phyloP scores from a whole-genome alignment of 2,329 filamentous ascomycete genomes.

The Zarea fungicola region DNA sequence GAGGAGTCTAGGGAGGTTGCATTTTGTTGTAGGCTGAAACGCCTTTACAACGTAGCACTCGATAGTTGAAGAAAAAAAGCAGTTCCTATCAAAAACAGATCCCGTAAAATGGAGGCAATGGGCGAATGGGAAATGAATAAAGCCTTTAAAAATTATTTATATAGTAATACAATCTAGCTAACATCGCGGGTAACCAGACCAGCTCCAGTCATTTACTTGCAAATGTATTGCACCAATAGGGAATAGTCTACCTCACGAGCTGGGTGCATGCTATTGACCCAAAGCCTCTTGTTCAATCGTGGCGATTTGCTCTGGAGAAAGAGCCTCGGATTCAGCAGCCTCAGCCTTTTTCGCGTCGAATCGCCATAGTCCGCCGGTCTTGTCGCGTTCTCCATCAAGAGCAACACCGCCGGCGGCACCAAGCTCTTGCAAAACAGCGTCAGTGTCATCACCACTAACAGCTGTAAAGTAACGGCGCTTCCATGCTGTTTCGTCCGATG shows the following conservation, averaged over 20 bases:
- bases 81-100: too few species aligned
- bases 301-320: conserved; percentile 34
- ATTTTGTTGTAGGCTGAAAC: background rate
- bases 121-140: too few species aligned
- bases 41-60: background rate
- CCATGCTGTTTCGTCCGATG: conserved; percentile 71
- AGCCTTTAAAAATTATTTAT: background rate
- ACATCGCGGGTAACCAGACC: too few species aligned
- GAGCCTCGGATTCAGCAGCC: conserved; percentile 30
- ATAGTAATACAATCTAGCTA: conserved; percentile 3
- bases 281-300: conserved; percentile 42
- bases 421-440: conserved; percentile 40
- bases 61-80: background rate
- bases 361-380: conserved; percentile 57
- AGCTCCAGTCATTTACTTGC: too few species aligned
- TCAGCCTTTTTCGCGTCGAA: conserved; percentile 46
- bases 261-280: conserved; percentile 32
- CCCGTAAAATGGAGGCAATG: too few species aligned
- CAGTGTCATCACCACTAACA: conserved; percentile 34
- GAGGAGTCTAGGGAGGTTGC: conserved; percentile 7
- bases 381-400: conserved; percentile 50
- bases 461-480: conserved; percentile 74
- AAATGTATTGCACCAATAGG: too few species aligned
- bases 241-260: too few species aligned
- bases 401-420: conserved; percentile 43